Conservation (phyloP, 176 grass and related monocot genomes). For the Rhynchospora tenuis region DNA sequence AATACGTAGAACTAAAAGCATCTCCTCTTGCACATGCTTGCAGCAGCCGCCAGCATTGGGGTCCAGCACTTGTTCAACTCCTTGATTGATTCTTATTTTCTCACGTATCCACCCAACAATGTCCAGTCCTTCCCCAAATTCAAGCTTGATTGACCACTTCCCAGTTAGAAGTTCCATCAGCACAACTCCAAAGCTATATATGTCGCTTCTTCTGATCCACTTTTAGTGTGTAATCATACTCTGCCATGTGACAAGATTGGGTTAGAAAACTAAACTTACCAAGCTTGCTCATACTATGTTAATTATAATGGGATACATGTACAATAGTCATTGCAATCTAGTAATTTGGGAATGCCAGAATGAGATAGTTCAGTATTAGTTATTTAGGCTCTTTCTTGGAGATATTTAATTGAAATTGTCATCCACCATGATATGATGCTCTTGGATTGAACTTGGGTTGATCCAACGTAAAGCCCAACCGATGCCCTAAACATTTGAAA, state of each 20-base stretch:
- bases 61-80: constrained; percentile 54
- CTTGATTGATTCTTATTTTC: constrained; percentile 47
- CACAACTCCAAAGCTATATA: constrained; percentile 94
- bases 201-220: constrained; percentile 98
- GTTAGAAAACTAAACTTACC: not conserved
- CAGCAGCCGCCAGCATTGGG: constrained; percentile 49
- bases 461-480: not conserved
- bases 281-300: not conserved
- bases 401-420: not conserved
- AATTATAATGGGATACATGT: not conserved
- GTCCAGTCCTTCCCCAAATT: constrained; percentile 78
- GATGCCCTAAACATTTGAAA: not conserved
- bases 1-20: constrained; percentile 82
- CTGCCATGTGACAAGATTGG: constrained; percentile 22
- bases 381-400: not conserved
- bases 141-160: constrained; percentile 49
- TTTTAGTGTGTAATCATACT: constrained; percentile 94
- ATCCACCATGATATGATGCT: not conserved
- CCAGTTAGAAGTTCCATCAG: constrained; percentile 92
- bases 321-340: not conserved
- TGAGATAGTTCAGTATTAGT: no score
- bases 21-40: constrained; percentile 86
- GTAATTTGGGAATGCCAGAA: no score
- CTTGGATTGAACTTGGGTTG: not conserved
- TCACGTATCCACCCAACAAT: constrained; percentile 80